Conservation (phyloP, 345 rosid genomes). For the Salix dunnii region DNA sequence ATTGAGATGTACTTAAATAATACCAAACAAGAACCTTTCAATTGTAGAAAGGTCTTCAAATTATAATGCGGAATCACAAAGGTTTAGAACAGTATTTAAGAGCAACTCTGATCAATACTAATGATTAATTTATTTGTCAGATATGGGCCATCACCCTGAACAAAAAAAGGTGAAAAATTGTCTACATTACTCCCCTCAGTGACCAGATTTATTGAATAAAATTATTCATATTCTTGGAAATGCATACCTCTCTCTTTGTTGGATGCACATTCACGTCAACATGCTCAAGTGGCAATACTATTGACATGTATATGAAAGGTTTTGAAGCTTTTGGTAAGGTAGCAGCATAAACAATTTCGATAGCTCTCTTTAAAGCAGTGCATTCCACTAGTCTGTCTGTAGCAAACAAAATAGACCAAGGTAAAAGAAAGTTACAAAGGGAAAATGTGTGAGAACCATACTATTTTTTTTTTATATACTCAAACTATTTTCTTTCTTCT, state of each 20-base stretch:
- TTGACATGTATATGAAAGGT: conserved; percentile 88
- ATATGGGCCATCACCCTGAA: too few relatives aligned
- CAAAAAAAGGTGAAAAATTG: too few relatives aligned
- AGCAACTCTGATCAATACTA: too few relatives aligned
- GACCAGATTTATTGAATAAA: not conserved
- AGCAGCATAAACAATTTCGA: conserved; percentile 90
- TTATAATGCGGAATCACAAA: too few relatives aligned
- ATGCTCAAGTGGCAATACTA: conserved; percentile 78
- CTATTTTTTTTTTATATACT: too few relatives aligned
- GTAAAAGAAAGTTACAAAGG: not conserved
- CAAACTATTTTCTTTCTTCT: too few relatives aligned
- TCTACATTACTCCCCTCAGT: not conserved
- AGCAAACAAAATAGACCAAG: conserved; percentile 9
- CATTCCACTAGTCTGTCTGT: conserved; percentile 96
- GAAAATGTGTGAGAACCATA: too few relatives aligned
- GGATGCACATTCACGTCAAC: conserved; percentile 97
- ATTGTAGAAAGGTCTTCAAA: too few relatives aligned
- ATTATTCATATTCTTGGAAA: conserved; percentile 5
- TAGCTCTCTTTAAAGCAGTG: conserved; percentile 81
- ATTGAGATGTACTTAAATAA: too few relatives aligned
- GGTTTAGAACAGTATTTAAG: too few relatives aligned
- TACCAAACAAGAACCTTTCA: too few relatives aligned
- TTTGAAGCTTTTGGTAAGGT: conserved; percentile 92
- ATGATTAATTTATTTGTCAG: too few relatives aligned
- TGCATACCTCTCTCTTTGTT: conserved; percentile 78